phyloP scores from a whole-genome alignment of 2,329 filamentous ascomycete species.

The Ascomycota sp. region DNA sequence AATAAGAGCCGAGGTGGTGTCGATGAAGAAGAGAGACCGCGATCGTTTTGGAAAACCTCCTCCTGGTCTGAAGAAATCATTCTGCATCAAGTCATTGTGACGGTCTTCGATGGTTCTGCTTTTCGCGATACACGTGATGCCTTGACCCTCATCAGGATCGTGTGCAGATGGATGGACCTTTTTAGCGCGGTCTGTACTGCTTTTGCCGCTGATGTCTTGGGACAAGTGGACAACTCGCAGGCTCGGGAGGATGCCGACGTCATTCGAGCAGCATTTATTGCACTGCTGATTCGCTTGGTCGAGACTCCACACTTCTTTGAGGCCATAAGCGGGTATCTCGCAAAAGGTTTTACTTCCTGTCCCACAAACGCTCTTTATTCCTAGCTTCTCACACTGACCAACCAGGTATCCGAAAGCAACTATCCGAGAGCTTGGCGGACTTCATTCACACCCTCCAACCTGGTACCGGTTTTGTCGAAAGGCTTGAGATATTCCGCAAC shows the following conservation, averaged over 20 bases:
- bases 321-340: conserved; percentile 29
- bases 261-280: conserved; percentile 40
- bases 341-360: conserved; percentile 21
- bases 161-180: conserved; percentile 38
- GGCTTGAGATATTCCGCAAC: conserved; percentile 36
- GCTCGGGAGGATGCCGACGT: conserved; percentile 36
- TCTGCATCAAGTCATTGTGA: conserved; percentile 81
- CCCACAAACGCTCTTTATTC: conserved; percentile 3
- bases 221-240: conserved; percentile 21
- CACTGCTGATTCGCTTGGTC: conserved; percentile 38
- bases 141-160: conserved; percentile 25
- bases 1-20: conserved; percentile 1
- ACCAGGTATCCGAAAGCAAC: conserved; percentile 23
- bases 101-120: conserved; percentile 39
- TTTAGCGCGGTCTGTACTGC: conserved; percentile 30
- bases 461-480: conserved; percentile 29
- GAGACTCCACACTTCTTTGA: conserved; percentile 36
- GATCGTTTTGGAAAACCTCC: conserved; percentile 31
- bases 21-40: conserved; percentile 6
- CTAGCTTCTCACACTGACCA: not conserved
- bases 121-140: conserved; percentile 27
- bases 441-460: conserved; percentile 39
- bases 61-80: conserved; percentile 67
- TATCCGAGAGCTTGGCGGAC: conserved; percentile 27
- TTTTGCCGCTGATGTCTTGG: conserved; percentile 27